A percentile compares a stretch with the other conserved stretches of the same genome.
phyloP scores from a whole-genome alignment of 257 asterid genomes.

The Avicennia marina region DNA sequence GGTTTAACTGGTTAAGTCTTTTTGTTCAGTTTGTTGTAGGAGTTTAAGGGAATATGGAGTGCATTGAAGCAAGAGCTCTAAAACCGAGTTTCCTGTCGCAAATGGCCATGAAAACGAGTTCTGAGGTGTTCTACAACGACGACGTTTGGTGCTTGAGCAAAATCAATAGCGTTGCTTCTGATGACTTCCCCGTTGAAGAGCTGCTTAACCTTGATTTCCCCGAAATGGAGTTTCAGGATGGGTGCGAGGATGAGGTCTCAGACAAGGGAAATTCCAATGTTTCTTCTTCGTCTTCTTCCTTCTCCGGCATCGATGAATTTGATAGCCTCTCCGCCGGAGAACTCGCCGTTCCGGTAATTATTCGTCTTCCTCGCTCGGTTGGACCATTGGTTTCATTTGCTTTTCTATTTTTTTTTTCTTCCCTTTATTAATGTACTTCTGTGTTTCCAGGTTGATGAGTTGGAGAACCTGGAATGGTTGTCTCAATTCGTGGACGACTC shows the following conservation, averaged over 20 bases:
- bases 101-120: constrained; percentile 42
- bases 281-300: constrained; percentile 33
- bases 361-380: background rate
- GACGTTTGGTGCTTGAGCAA: constrained; percentile 69
- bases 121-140: constrained; percentile 48
- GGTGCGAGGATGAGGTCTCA: constrained; percentile 31
- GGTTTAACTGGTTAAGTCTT: background rate
- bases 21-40: constrained; percentile 11
- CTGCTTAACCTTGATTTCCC: constrained; percentile 90
- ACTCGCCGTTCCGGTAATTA: constrained; percentile 69
- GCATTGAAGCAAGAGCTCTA: constrained; percentile 86
- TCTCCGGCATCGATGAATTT: constrained; percentile 56
- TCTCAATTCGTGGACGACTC: constrained; percentile 76
- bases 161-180: constrained; percentile 43
- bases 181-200: constrained; percentile 95
- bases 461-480: constrained; percentile 82
- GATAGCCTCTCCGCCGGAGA: constrained; percentile 59
- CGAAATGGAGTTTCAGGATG: constrained; percentile 59
- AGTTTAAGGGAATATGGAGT: constrained; percentile 53
- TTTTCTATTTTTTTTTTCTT: background rate
- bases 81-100: constrained; percentile 79
- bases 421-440: background rate
- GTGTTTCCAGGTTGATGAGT: constrained; percentile 52
- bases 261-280: constrained; percentile 31
- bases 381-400: background rate